Conservation (phyloP, 23 red algal species). For the Gracilaria domingensis region DNA sequence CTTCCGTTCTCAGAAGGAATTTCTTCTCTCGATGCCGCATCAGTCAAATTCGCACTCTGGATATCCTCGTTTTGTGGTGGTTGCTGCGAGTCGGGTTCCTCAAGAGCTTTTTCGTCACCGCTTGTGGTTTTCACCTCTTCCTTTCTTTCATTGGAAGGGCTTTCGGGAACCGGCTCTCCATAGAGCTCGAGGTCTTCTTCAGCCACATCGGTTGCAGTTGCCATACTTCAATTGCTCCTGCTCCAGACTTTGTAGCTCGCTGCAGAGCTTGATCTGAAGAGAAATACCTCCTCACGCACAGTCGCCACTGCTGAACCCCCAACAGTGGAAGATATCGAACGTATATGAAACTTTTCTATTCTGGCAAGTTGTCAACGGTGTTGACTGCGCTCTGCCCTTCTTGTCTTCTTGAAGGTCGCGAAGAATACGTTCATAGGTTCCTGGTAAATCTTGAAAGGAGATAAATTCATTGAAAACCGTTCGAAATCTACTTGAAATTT, state of each 20-base stretch:
- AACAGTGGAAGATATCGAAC: not conserved
- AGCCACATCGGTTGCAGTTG: conserved; percentile 3
- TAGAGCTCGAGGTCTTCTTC: conserved; percentile 42
- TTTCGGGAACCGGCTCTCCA: conserved; percentile 29
- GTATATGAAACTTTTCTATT: not conserved
- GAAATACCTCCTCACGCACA: not conserved
- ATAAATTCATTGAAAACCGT: conserved; percentile 4
- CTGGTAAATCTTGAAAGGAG: not conserved
- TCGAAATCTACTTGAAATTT: not conserved
- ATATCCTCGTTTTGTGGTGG: not conserved
- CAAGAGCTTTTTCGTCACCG: not conserved
- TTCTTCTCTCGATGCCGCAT: not conserved
- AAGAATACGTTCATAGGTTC: not conserved
- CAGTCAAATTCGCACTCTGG: not conserved
- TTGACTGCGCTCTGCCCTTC: no score
- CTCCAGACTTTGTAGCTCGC: not conserved
- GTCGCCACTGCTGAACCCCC: not conserved
- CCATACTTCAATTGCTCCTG: conserved; percentile 10
- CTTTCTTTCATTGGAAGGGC: not conserved
- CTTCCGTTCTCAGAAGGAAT: not conserved
- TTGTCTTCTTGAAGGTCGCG: not conserved
- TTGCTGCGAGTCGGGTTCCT: not conserved
- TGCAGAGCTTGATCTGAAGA: not conserved
- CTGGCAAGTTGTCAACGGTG: no score
- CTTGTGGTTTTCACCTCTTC: not conserved